phyloP scores from a whole-genome alignment of 352 stramenopile species.

The Phytophthora palmivora region DNA sequence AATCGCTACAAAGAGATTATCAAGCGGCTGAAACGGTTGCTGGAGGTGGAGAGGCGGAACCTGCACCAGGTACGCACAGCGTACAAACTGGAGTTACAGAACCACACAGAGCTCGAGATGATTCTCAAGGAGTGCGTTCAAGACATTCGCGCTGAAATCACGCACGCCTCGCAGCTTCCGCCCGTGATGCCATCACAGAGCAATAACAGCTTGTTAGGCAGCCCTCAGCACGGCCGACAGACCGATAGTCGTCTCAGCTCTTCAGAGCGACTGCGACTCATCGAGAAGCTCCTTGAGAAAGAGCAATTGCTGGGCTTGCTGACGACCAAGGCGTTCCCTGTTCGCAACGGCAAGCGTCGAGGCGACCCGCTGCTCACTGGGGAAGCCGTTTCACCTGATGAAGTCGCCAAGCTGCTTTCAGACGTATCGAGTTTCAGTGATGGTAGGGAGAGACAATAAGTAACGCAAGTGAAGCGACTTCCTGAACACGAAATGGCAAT shows the following conservation, averaged over 20 bases:
- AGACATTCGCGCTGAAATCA: slow-evolving; percentile 78
- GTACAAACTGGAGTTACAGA: slow-evolving; percentile 79
- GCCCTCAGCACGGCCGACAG: slow-evolving; percentile 12
- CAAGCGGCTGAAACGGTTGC: slow-evolving; percentile 89
- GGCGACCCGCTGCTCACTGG: slow-evolving; percentile 51
- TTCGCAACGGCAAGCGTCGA: slow-evolving; percentile 44
- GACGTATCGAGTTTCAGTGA: slow-evolving; percentile 36
- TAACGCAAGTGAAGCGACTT: slow-evolving; percentile 30
- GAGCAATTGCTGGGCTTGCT: slow-evolving; percentile 84
- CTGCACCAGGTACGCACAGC: slow-evolving; percentile 77
- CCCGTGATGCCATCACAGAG: slow-evolving; percentile 17
- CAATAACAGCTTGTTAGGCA: slow-evolving; percentile 21
- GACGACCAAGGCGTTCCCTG: slow-evolving; percentile 76
- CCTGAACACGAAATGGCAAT: slow-evolving; percentile 19
- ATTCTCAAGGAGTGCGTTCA: slow-evolving; percentile 84
- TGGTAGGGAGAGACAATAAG: slow-evolving; percentile 22
- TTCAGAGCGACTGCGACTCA: slow-evolving; percentile 65
- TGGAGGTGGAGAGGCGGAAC: slow-evolving; percentile 88
- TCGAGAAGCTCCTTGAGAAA: slow-evolving; percentile 85
- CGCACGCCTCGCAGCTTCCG: slow-evolving; percentile 37
- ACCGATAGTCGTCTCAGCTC: slow-evolving; percentile 40
- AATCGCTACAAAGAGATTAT: slow-evolving; percentile 94
- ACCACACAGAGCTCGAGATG: slow-evolving; percentile 82
- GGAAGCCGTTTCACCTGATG: slow-evolving; percentile 51
- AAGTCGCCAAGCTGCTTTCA: slow-evolving; percentile 54